Evolutionary conservation across 108 stramenopile species (phyloP).

Genomic region (Cyclotella baltica): DNA sequence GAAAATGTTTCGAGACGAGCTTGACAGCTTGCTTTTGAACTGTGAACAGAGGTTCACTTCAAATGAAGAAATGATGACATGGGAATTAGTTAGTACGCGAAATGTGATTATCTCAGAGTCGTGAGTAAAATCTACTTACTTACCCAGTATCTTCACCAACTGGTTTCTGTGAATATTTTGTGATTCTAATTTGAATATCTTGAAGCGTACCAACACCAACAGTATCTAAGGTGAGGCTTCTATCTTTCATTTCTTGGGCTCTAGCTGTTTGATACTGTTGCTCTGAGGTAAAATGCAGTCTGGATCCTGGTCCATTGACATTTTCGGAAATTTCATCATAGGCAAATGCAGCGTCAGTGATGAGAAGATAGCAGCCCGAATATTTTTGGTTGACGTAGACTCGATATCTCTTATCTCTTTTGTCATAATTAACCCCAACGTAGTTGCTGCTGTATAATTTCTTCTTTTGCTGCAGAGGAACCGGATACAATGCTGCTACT

Average conservation of each 20-base stretch:
- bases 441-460: background rate
- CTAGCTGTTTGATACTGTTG: background rate
- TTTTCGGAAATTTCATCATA: background rate
- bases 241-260: slow-evolving; percentile 5
- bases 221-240: background rate
- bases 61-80: background rate
- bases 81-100: background rate
- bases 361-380: background rate
- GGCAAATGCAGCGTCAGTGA: slow-evolving; percentile 1
- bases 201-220: background rate
- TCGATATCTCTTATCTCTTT: background rate
- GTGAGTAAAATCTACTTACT: background rate
- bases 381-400: background rate
- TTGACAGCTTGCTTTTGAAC: background rate
- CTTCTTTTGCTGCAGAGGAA: background rate
- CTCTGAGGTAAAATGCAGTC: slow-evolving; percentile 3
- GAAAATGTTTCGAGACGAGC: background rate
- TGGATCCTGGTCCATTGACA: slow-evolving; percentile 7
- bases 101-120: no score
- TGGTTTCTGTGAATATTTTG: background rate
- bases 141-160: background rate
- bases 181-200: background rate
- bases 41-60: background rate
- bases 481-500: background rate
- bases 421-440: background rate